Percentiles rank a stretch among this genome's conserved stretches.
These are phyloP conservation scores for Lepiota venenata DNA, from an alignment of 768 basidiomycete species.

Conservation along the genomic window DNA sequence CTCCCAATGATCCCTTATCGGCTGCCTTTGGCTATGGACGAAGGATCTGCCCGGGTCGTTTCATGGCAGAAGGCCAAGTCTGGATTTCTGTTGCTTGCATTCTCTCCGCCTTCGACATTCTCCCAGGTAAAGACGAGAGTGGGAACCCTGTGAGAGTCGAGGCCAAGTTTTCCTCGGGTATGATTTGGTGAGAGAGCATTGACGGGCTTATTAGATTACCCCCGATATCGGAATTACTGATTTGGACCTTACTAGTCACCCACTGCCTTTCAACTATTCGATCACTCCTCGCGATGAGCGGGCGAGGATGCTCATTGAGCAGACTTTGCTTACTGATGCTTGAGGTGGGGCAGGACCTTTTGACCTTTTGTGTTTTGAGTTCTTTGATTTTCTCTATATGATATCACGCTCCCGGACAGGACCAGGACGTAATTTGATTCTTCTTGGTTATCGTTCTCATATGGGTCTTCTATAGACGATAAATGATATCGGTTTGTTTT, in stretches of 20 bases:
- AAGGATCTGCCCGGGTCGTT: constrained; percentile 46
- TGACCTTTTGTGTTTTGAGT: background rate
- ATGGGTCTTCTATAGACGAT: too few species aligned
- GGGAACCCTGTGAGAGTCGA: constrained; percentile 27
- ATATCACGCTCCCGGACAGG: constrained; percentile 29
- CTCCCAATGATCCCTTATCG: constrained; percentile 31
- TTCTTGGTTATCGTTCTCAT: too few species aligned
- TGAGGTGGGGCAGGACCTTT: background rate
- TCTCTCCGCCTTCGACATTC: constrained; percentile 37
- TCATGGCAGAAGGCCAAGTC: constrained; percentile 40
- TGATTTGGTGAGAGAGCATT: constrained; percentile 34
- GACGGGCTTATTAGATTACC: background rate
- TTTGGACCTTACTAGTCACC: constrained; percentile 14
- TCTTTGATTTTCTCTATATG: background rate
- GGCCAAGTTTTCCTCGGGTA: constrained; percentile 36
- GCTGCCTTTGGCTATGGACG: constrained; percentile 41
- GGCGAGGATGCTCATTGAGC: constrained; percentile 13
- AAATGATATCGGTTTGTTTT: too few species aligned
- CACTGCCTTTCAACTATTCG: constrained; percentile 21
- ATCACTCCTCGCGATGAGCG: constrained; percentile 19
- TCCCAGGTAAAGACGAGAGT: constrained; percentile 30
- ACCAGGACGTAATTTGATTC: too few species aligned
- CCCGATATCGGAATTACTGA: background rate
- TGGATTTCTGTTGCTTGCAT: constrained; percentile 45
- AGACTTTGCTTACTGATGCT: constrained; percentile 8